Base-by-base conservation (phyloP, 83 land plant species). In the Larix sibirica region DNA sequence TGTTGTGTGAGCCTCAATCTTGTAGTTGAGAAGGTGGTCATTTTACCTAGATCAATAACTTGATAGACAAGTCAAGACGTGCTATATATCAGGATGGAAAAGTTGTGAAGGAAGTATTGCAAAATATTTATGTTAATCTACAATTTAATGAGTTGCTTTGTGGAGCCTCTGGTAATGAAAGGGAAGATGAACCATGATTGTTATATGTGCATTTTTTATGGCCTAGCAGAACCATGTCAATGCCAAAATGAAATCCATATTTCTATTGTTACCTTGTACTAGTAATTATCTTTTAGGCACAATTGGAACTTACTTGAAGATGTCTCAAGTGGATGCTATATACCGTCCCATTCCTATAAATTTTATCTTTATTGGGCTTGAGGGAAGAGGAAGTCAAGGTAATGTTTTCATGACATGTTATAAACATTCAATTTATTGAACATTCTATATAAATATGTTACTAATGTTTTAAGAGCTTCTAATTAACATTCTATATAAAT, bases 321-420 rank as follows among this genome's bases (percentile, higher is more conserved):
- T 95, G 67, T 74, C 87, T 75, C 91, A 89, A 81, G 90, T 97
- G 71, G 99, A 97, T 71, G 92, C 97, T 50, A 82, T 97, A 38
- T 92, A 97, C 82, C 95, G 95, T 81, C 96, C 99, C 16, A 82
- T 97, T 17, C 99, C 99, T 0, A 89, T 97, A 56, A 97, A 95
- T 84, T 96, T 97, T 80, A 92, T 97, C 80, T 97, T 97, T 82
- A 90, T 97, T 18, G 99, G 99, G 36, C 95, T 97, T 86, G 95
- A 94, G 81, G 99, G 99, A 40, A 93, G 92, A 69, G 99, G 98
- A 13, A 94, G 95, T 84, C 92, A 90, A 80, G 99, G 99, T 96
- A 92, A 80, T 31, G 58, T 42, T 6, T 28, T 60, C 20, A 64
- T 73, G 4, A 18, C 26, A 56, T 68, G 4, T 47, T 54, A 10